These are phyloP conservation scores for Cystobasidium slooffiae DNA, from an alignment of 1,284 basidiomycete genomes.

Conservation along the genomic window DNA sequence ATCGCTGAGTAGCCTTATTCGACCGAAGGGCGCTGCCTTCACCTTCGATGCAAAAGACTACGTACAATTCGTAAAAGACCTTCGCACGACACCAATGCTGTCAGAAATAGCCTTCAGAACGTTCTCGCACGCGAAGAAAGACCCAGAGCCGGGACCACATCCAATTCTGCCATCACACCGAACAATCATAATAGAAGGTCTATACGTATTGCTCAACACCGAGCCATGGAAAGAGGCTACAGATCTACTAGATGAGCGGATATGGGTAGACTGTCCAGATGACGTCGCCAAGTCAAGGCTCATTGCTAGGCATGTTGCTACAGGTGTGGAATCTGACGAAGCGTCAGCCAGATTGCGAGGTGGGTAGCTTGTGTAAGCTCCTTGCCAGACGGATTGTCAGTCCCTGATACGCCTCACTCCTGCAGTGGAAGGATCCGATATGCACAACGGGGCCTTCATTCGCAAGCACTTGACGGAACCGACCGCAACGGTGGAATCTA, in stretches of 20 bases:
- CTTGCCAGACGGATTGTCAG: not conserved
- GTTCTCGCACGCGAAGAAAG: conserved; percentile 62
- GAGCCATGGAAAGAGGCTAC: conserved; percentile 75
- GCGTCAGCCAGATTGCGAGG: conserved; percentile 73
- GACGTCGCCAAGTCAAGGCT: conserved; percentile 69
- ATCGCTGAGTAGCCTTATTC: too few species aligned
- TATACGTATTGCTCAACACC: conserved; percentile 75
- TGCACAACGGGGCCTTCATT: conserved; percentile 49
- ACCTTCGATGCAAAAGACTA: conserved; percentile 64
- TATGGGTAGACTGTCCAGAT: conserved; percentile 71
- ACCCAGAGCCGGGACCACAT: conserved; percentile 61
- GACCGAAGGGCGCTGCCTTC: conserved; percentile 58
- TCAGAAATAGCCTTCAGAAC: conserved; percentile 62
- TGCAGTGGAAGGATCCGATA: conserved; percentile 49
- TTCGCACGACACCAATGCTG: conserved; percentile 67
- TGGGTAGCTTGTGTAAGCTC: conserved; percentile 57
- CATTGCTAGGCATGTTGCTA: conserved; percentile 72
- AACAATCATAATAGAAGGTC: conserved; percentile 79
- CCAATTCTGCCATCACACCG: conserved; percentile 68
- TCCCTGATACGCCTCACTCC: not conserved
- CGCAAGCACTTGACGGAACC: conserved; percentile 43
- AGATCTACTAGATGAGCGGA: conserved; percentile 72
- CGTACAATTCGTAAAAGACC: conserved; percentile 65
- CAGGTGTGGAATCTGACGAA: conserved; percentile 70
- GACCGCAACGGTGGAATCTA: conserved; percentile 40